Conservation (phyloP, 495 filamentous ascomycete species). For the Penicillium ochrochloron region DNA sequence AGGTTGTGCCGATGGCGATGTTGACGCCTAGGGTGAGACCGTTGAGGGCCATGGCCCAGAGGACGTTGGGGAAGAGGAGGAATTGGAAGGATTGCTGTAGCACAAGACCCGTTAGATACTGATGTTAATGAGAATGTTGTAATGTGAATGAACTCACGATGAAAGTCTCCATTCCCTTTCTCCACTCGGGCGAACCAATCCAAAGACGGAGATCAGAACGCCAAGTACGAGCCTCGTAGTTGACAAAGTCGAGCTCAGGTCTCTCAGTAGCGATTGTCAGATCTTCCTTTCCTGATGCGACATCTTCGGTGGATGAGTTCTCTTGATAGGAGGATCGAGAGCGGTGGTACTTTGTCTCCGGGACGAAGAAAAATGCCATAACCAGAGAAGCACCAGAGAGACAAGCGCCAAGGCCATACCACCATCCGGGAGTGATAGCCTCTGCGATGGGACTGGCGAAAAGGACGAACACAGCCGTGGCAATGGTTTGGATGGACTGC, state of each 20-base stretch:
- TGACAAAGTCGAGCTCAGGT: conserved; percentile 32
- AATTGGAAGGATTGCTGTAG: conserved; percentile 14
- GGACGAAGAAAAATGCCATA: conserved; percentile 68
- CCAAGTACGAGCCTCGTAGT: conserved; percentile 30
- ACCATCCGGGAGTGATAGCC: conserved; percentile 39
- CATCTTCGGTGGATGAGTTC: conserved; percentile 1
- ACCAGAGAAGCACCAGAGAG: conserved; percentile 43
- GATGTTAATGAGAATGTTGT: background rate
- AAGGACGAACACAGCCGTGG: conserved; percentile 35
- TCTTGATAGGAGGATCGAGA: conserved; percentile 30
- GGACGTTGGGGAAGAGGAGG: conserved; percentile 44
- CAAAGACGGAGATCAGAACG: conserved; percentile 36
- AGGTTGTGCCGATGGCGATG: conserved; percentile 45
- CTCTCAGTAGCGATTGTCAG: conserved; percentile 20
- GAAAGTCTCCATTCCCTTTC: conserved; percentile 28
- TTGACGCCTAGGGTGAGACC: conserved; percentile 44
- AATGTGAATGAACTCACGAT: conserved; percentile 19
- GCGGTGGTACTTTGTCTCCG: conserved; percentile 65
- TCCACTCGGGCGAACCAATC: conserved; percentile 36
- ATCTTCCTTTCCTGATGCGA: conserved; percentile 4
- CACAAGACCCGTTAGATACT: background rate
- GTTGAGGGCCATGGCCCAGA: conserved; percentile 46
- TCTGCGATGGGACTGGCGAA: conserved; percentile 42
- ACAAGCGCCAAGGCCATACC: conserved; percentile 42
- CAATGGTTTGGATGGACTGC: conserved; percentile 35